phyloP scores from a whole-genome alignment of 2,329 filamentous ascomycete species.

The Paecilomyces sp. region DNA sequence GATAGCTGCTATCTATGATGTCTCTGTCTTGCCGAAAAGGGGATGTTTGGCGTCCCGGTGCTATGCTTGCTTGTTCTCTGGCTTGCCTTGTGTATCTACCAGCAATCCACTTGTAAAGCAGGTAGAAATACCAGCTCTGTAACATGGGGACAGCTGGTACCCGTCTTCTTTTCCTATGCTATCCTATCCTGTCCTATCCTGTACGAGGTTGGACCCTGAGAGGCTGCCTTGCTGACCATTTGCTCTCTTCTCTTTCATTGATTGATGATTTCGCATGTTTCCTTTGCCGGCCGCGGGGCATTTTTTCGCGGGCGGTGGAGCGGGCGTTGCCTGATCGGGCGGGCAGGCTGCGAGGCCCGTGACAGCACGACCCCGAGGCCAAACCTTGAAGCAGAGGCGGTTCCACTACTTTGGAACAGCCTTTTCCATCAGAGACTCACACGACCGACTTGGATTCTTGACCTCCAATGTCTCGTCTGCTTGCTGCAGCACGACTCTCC shows the following conservation, averaged over 20 bases:
- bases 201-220: neutral
- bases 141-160: slow-evolving; percentile 12
- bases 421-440: slow-evolving; percentile 29
- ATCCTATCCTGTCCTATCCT: neutral
- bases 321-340: slow-evolving; percentile 17
- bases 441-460: slow-evolving; percentile 19
- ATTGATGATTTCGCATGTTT: neutral
- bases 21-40: neutral
- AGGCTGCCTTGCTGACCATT: neutral
- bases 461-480: slow-evolving; percentile 6
- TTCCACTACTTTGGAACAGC: slow-evolving; percentile 27
- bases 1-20: slow-evolving; percentile 3
- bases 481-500: slow-evolving; percentile 2
- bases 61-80: slow-evolving; percentile 2
- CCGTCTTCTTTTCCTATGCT: slow-evolving; percentile 4
- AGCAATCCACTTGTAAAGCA: slow-evolving; percentile 16
- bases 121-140: slow-evolving; percentile 8
- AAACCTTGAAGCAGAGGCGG: slow-evolving; percentile 11
- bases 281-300: slow-evolving; percentile 17
- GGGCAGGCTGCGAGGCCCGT: slow-evolving; percentile 17
- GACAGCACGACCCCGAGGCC: slow-evolving; percentile 18
- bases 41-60: neutral
- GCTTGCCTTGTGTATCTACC: slow-evolving; percentile 19
- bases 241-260: neutral
- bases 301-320: slow-evolving; percentile 4